Conservation (phyloP, 345 rosid species). For the Ricinus communis region DNA sequence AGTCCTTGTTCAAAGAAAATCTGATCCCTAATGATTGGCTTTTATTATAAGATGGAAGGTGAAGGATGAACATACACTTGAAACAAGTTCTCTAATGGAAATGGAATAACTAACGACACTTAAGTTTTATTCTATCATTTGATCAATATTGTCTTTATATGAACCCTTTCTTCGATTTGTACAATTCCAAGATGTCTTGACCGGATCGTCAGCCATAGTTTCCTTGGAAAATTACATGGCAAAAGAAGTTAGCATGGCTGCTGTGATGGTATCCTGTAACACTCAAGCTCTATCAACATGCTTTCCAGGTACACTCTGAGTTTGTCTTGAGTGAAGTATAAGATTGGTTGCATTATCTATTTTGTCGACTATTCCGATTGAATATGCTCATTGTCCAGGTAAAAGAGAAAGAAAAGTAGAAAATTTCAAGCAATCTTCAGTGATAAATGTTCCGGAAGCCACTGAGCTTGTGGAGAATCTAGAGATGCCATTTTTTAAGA, state of each 20-base stretch:
- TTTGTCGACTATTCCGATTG: not conserved
- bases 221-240: not conserved
- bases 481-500: constrained; percentile 21
- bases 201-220: not conserved
- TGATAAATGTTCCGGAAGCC: not conserved
- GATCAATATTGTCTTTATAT: not conserved
- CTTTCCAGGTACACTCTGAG: constrained; percentile 7
- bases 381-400: not conserved
- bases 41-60: no score
- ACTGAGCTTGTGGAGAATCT: not conserved
- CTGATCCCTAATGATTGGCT: no score
- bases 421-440: not conserved
- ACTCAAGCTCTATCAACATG: constrained; percentile 18
- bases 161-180: not conserved
- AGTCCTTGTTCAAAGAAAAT: no score
- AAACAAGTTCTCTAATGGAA: not conserved
- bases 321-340: no score
- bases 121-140: not conserved
- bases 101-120: not conserved
- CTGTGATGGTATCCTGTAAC: not conserved
- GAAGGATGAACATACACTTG: not conserved
- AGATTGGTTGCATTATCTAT: not conserved
- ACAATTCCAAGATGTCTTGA: not conserved
- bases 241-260: not conserved
- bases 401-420: not conserved